Base-by-base conservation (phyloP, 2,329 filamentous ascomycete genomes). In the Diplodia sapinea region DNA sequence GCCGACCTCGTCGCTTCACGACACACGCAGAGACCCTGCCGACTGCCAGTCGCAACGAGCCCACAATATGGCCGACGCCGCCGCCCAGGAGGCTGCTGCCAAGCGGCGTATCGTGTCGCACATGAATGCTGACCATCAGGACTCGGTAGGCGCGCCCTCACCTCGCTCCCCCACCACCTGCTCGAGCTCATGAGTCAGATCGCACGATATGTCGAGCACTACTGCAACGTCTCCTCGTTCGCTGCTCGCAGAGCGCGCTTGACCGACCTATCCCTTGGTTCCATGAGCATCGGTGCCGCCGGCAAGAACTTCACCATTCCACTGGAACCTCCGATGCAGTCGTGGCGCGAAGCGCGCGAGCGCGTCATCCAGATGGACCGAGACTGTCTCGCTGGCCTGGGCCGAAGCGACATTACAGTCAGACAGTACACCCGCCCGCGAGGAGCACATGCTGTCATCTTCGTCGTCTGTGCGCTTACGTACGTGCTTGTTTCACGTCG, bases 61-160 rank as follows among this genome's bases (percentile, higher is more conserved):
- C 31, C 59, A 31, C 59, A 63, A 31, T 12, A 73, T 79, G 77
- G 69, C 75, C 13, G 71, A 73, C 50, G 65, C 73, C 67, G 74
- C 75, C 38, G 70, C 76, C n/a, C 75, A 81, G 70, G 83, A 85
- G 65, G 80, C 79, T 49, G 83, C 81, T 0, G 79, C 82, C 68
- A 88, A 88, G 74, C 73, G 82, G 68, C 87, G 89, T 68, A 89
- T 93, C 77, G 86, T 94, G 75, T 83, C 83, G 40, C 94, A 97
- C 82, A 95, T 97, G 92, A 97, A 97, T 81, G 82, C 83, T 52
- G 91, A 94, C 78, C 94, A 97, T 80, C 82, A 85, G 63, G 85
- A 87, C 72, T 92, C 92, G 68, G 87, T 83, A 76, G 26, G 75
- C 43, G 33, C 40, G 17, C 40, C 43, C 36, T 13, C 59, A 15